Conservation (phyloP, 371 early-diverging fungal genomes). For the Capillidium heterosporum region DNA sequence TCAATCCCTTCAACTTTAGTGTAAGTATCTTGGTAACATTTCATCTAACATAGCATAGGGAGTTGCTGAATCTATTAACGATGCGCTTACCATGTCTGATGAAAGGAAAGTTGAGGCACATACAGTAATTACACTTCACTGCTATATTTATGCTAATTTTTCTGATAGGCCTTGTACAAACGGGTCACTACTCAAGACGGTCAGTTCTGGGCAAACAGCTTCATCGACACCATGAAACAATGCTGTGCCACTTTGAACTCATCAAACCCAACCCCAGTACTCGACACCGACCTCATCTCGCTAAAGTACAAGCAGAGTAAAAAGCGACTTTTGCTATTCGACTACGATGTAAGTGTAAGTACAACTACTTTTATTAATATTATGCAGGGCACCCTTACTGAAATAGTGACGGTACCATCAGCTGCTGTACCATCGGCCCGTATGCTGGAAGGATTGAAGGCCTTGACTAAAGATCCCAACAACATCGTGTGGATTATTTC, state of each 20-base stretch:
- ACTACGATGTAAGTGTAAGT: constrained; percentile 50
- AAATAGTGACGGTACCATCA: constrained; percentile 44
- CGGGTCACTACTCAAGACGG: constrained; percentile 84
- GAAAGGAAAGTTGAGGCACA: constrained; percentile 69
- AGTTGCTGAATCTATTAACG: constrained; percentile 82
- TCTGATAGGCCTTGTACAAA: constrained; percentile 48
- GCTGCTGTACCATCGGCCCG: constrained; percentile 41
- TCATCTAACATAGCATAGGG: constrained; percentile 20
- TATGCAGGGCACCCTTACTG: constrained; percentile 60
- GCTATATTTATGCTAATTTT: constrained; percentile 7
- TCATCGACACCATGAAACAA: constrained; percentile 38
- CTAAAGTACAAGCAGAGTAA: constrained; percentile 29
- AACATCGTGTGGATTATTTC: constrained; percentile 88
- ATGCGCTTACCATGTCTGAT: constrained; percentile 63
- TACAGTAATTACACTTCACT: constrained; percentile 19
- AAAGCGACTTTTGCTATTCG: constrained; percentile 61
- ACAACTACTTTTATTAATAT: constrained; percentile 18
- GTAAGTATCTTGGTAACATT: constrained; percentile 8
- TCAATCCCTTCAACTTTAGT: constrained; percentile 94
- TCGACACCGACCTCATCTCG: constrained; percentile 25
- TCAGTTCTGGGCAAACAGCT: constrained; percentile 76
- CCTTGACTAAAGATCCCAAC: constrained; percentile 45
- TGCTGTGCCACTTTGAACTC: constrained; percentile 26
- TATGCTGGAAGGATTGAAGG: constrained; percentile 40
- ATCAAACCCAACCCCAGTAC: constrained; percentile 40